phyloP scores from a whole-genome alignment of 176 grass and related monocot genomes.

The Musa beccarii region DNA sequence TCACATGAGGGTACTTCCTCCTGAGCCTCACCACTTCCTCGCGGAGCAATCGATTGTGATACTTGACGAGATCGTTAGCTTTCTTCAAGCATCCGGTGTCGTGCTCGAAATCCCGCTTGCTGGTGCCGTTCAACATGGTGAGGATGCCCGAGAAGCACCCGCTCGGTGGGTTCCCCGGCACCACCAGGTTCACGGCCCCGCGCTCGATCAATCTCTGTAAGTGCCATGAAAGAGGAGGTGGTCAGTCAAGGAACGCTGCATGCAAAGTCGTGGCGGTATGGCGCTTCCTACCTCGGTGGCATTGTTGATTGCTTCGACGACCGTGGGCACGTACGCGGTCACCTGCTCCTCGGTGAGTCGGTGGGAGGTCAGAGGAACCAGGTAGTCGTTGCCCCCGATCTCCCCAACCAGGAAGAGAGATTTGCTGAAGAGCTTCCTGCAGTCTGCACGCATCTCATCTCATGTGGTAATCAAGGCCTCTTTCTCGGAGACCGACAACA shows the following conservation, averaged over 20 bases:
- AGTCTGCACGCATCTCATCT: neutral
- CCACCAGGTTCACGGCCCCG: constrained; percentile 76
- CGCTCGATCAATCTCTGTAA: constrained; percentile 67
- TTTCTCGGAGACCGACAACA: neutral
- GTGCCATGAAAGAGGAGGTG: too few species aligned
- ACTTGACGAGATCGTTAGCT: constrained; percentile 59
- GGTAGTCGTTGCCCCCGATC: constrained; percentile 28
- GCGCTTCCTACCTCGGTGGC: constrained; percentile 10
- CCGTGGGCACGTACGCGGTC: constrained; percentile 9
- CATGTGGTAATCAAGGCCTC: neutral
- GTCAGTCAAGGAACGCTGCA: too few species aligned
- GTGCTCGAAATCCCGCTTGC: constrained; percentile 29
- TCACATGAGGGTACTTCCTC: constrained; percentile 44
- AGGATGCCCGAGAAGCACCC: constrained; percentile 82
- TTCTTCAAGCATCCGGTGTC: constrained; percentile 55
- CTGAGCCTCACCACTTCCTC: constrained; percentile 49
- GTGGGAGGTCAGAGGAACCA: neutral
- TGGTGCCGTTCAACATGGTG: constrained; percentile 33
- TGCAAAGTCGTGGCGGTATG: too few species aligned
- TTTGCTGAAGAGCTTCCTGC: constrained; percentile 11
- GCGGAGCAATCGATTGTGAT: constrained; percentile 66
- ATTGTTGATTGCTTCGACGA: constrained; percentile 2
- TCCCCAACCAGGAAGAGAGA: constrained; percentile 26
- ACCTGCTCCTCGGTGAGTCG: neutral
- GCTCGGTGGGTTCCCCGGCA: constrained; percentile 73